phyloP scores from a whole-genome alignment of 768 basidiomycete species.

The Suillus plorans region DNA sequence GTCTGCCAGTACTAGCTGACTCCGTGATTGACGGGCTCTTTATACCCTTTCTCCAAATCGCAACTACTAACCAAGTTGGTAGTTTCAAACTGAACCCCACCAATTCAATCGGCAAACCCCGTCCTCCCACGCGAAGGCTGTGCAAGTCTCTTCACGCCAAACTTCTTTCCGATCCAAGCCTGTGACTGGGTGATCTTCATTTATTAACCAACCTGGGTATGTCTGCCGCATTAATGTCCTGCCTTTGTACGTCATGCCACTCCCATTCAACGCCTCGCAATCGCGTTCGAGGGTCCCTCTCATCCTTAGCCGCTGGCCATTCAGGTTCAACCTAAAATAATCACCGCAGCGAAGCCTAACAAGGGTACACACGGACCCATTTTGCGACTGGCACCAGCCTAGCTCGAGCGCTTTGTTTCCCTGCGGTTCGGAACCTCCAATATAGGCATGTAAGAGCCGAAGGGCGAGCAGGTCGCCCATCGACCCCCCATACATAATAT shows the following conservation, averaged over 20 bases:
- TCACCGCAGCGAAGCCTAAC: slow-evolving; percentile 7
- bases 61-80: slow-evolving; percentile 10
- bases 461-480: background rate
- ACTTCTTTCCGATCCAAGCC: slow-evolving; percentile 16
- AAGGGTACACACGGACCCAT: slow-evolving; percentile 6
- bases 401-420: background rate
- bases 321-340: slow-evolving; percentile 10
- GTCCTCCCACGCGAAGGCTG: slow-evolving; percentile 31
- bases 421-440: slow-evolving; percentile 10
- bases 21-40: slow-evolving; percentile 17
- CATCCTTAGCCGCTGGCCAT: background rate
- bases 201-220: slow-evolving; percentile 38
- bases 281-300: slow-evolving; percentile 8
- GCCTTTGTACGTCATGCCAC: background rate
- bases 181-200: slow-evolving; percentile 5
- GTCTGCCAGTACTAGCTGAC: too few species aligned
- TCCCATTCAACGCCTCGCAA: background rate
- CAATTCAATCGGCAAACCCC: slow-evolving; percentile 31
- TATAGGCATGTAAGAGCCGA: slow-evolving; percentile 15
- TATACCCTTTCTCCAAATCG: slow-evolving; percentile 5
- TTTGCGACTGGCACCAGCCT: slow-evolving; percentile 6
- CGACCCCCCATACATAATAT: background rate
- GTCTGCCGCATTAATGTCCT: slow-evolving; percentile 31
- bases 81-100: slow-evolving; percentile 15
- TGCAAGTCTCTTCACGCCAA: slow-evolving; percentile 22